Evolutionary conservation across 805 yeast genomes (phyloP).

Genomic region (Priceomyces fermenticarens): DNA sequence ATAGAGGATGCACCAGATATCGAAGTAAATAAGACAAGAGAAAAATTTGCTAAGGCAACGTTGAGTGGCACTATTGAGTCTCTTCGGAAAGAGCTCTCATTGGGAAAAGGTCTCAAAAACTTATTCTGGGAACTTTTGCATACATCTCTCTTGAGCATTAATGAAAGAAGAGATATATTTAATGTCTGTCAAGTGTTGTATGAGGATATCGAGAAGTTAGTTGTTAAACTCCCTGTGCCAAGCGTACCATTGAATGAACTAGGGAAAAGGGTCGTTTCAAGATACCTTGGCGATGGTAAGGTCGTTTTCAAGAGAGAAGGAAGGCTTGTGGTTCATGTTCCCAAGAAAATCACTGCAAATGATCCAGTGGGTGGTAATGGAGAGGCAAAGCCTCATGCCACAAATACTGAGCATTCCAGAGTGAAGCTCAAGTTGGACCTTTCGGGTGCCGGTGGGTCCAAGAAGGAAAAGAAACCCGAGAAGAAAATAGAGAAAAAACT

Average conservation of each 20-base stretch:
- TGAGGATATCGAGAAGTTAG: constrained; percentile 54
- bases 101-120: constrained; percentile 53
- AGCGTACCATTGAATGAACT: constrained; percentile 45
- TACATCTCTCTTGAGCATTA: constrained; percentile 55
- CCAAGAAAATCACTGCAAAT: constrained; percentile 5
- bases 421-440: constrained; percentile 11
- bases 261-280: constrained; percentile 59
- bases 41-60: constrained; percentile 61
- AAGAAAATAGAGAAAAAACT: no score
- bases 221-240: constrained; percentile 67
- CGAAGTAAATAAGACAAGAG: constrained; percentile 54
- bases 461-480: constrained; percentile 5
- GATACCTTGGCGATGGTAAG: constrained; percentile 47
- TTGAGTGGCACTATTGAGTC: constrained; percentile 65
- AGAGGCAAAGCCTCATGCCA: no score
- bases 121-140: constrained; percentile 71
- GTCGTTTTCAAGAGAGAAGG: constrained; percentile 64
- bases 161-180: constrained; percentile 60
- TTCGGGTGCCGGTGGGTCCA: constrained; percentile 4
- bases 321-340: constrained; percentile 46
- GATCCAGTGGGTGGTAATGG: not conserved
- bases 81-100: constrained; percentile 55
- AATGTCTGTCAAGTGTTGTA: constrained; percentile 66
- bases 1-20: constrained; percentile 51
- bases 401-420: not conserved